Conservation (phyloP, 148 eudicot species). For the Camellia granthamiana region DNA sequence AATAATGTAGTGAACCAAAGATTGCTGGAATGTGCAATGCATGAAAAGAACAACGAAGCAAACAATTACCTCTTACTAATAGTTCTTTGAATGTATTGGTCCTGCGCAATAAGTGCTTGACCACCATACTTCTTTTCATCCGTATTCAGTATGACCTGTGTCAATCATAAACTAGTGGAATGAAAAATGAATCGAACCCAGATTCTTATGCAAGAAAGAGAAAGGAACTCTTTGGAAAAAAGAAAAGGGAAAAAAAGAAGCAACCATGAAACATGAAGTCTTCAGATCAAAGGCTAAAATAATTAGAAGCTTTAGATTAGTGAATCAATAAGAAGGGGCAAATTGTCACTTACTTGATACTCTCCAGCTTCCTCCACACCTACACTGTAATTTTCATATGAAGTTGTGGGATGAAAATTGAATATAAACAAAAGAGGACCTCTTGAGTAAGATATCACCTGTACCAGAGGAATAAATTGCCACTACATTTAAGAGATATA, state of each 20-base stretch:
- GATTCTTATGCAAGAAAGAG: background rate
- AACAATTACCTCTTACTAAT: conserved; percentile 56
- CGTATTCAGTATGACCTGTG: conserved; percentile 72
- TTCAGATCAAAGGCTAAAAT: background rate
- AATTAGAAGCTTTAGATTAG: background rate
- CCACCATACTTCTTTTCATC: conserved; percentile 92
- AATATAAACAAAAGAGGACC: conserved; percentile 83
- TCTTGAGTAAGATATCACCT: conserved; percentile 85
- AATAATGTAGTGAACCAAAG: background rate
- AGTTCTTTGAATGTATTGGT: conserved; percentile 70
- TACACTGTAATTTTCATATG: conserved; percentile 63
- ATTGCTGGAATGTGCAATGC: background rate
- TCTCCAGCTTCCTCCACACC: conserved; percentile 99
- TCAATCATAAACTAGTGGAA: background rate
- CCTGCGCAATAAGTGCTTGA: conserved; percentile 50
- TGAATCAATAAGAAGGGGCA: conserved; percentile 3
- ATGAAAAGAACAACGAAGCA: conserved; percentile 1
- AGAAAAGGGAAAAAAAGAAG: background rate
- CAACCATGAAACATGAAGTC: background rate
- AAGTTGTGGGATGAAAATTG: conserved; percentile 79
- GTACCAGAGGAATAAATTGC: conserved; percentile 21
- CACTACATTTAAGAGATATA: background rate
- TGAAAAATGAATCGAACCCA: background rate
- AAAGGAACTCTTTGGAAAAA: background rate
- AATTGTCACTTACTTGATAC: conserved; percentile 63